Conservation (phyloP, 2,329 filamentous ascomycete genomes). For the Diaporthe sp. region DNA sequence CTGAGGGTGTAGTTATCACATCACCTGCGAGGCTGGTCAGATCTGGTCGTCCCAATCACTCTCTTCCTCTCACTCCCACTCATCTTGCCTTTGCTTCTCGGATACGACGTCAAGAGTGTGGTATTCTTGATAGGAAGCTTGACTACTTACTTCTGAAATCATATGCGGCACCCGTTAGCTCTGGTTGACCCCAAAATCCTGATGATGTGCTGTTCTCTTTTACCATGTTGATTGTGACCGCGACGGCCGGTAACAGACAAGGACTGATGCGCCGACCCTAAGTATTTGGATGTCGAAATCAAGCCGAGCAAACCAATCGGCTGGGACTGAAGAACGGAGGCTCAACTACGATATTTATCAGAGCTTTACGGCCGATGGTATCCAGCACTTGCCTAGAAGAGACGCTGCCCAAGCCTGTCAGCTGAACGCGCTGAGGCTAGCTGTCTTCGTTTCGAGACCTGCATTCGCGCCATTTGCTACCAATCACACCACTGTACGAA, state of each 20-base stretch:
- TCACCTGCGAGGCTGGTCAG: constrained; percentile 63
- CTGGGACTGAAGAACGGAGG: too few relatives aligned
- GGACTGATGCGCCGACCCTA: too few relatives aligned
- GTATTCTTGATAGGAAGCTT: background rate
- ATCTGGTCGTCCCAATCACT: too few relatives aligned
- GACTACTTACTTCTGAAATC: constrained; percentile 37
- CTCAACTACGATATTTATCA: background rate
- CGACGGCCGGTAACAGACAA: background rate
- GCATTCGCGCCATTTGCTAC: background rate
- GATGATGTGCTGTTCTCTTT: background rate
- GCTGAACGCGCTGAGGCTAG: background rate
- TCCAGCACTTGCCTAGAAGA: background rate
- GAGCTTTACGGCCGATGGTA: background rate
- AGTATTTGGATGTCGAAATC: background rate
- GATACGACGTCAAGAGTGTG: background rate
- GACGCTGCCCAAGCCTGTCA: background rate
- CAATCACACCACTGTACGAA: background rate
- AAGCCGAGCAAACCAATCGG: background rate
- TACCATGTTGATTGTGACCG: background rate
- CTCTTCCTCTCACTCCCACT: too few relatives aligned
- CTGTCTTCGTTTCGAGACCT: background rate
- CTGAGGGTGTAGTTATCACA: constrained; percentile 77
- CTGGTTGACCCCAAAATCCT: constrained; percentile 26
- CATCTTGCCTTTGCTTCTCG: too few relatives aligned
- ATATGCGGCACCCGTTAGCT: constrained; percentile 30